A percentile compares a stretch with the other conserved stretches of the same genome.
phyloP scores from a whole-genome alignment of 345 rosid genomes.

The Clausena lansium region DNA sequence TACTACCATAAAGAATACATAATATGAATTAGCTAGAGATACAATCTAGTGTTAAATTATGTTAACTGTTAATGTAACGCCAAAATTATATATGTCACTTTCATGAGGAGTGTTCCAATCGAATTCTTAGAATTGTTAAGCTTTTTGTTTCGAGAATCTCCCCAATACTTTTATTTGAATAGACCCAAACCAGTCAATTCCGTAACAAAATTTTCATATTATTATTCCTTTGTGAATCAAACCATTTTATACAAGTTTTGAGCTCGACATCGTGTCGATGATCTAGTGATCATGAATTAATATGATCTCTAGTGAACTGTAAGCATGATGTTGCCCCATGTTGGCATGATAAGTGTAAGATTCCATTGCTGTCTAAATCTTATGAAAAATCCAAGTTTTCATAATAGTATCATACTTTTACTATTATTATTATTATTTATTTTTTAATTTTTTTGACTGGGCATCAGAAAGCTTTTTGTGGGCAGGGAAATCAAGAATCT shows the following conservation, averaged over 20 bases:
- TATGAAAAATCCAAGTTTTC: neutral
- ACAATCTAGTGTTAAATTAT: too few species aligned
- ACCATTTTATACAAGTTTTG: neutral
- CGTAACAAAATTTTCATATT: neutral
- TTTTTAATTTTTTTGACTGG: neutral
- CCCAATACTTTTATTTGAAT: neutral
- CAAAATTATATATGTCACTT: too few species aligned
- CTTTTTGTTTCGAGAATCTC: too few species aligned
- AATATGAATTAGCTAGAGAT: too few species aligned
- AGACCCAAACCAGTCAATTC: neutral
- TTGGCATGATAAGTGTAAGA: neutral
- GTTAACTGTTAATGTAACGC: too few species aligned
- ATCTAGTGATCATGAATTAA: neutral
- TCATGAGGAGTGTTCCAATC: too few species aligned
- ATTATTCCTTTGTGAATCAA: neutral
- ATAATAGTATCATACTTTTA: neutral
- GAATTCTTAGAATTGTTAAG: too few species aligned
- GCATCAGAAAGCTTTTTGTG: neutral
- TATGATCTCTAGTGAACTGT: neutral
- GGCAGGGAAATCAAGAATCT: neutral
- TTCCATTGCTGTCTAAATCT: neutral
- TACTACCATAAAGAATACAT: too few species aligned
- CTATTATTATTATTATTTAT: too few species aligned
- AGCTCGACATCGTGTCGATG: neutral
- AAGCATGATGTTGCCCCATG: neutral